phyloP scores from a whole-genome alignment of 345 rosid genomes.

The Eucalyptus sideroxylon region DNA sequence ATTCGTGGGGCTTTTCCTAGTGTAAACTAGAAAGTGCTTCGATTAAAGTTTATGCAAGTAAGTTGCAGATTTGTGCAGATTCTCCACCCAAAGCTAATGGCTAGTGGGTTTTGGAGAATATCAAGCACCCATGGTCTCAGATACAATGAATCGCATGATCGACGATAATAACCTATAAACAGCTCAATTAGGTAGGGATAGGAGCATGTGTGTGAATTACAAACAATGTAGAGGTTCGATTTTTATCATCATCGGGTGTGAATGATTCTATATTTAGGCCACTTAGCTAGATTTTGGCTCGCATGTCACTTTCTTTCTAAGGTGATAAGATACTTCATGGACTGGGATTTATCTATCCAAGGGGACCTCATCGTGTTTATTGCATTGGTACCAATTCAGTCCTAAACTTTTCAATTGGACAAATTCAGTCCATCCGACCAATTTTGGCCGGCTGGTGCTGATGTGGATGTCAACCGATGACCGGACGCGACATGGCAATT shows the following conservation, averaged over 20 bases:
- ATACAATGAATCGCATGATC: not conserved
- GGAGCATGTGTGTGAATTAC: not conserved
- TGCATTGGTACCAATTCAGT: too few species aligned
- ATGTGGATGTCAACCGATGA: too few species aligned
- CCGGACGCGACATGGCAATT: too few species aligned
- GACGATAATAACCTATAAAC: not conserved
- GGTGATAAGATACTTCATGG: not conserved
- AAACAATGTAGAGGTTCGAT: not conserved
- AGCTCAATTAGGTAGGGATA: not conserved
- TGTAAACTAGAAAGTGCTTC: not conserved
- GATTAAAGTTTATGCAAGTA: not conserved
- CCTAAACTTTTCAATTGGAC: too few species aligned
- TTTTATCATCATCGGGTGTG: not conserved
- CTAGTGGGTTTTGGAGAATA: not conserved
- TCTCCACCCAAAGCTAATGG: not conserved
- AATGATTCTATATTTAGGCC: not conserved
- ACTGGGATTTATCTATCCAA: not conserved
- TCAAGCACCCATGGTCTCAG: not conserved
- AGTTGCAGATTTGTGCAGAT: not conserved
- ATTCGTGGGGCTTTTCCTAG: not conserved
- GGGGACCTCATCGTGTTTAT: not conserved
- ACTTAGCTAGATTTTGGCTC: not conserved
- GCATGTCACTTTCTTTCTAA: not conserved
- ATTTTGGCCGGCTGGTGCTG: too few species aligned
- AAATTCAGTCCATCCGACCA: too few species aligned